Base-by-base conservation (phyloP, 1,284 basidiomycete species). In the Malassezia sp. region DNA sequence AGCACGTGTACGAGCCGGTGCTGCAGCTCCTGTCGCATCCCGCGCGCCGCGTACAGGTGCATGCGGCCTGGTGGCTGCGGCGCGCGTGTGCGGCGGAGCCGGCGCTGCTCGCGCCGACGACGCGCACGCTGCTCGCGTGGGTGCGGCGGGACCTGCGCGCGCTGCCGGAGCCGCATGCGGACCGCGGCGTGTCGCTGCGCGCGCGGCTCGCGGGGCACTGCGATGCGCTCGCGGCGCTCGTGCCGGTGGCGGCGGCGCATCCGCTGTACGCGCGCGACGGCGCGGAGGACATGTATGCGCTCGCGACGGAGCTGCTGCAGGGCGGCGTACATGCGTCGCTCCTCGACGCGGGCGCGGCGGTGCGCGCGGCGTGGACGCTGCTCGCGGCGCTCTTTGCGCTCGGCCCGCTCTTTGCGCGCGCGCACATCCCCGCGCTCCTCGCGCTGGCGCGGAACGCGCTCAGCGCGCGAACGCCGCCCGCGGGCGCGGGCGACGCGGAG, bases 391-490 rank as follows among this genome's bases (percentile, higher is more conserved):
- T 97, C 38, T 89, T 95, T 83, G 79, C 84, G 4, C 80, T 96
- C 3, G 91, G 91, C 0, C 87, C 86, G 5, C 84, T 87, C 59
- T 95, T 96, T 60, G 86, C 95, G 38, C 80, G 86, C 26, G 79
- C 85, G 0, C 89, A 96, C 70, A 77, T 96, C 1, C 83, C 88
- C 0, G 89, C 95, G 61, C 75, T 97, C 6, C 78, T 97, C 21
- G 85, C 91, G 0, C 78, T 97, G 2, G 97, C 93, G 93, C 77
- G 91, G 27, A 97, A 97, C 60, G 89, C 93, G 2, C 76, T 97
- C 0, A 88, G 91, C 1, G 96, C 96, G 71, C n/a, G n/a, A n/a
- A n/a, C n/a, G n/a, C 84, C 87, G 0, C 86, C 86, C 0, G 78
- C 77, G 11, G 76, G 87, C 17, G 63, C 66, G 15, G n/a, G n/a